Base-by-base conservation (phyloP, 441 rosid genomes). In the Kokia cookei region DNA sequence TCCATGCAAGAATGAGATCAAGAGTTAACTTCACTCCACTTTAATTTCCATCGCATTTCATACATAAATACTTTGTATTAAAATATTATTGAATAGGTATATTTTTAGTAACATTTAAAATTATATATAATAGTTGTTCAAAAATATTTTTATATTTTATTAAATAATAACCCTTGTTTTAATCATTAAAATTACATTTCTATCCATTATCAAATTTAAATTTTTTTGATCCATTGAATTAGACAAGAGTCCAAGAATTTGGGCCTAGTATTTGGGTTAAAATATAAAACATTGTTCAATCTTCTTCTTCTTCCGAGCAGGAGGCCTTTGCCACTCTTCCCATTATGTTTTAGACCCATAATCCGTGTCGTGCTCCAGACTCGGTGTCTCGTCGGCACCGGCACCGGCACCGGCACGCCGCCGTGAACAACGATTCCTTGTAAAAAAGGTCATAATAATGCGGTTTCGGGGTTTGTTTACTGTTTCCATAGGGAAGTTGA, bases 401-500 rank as follows among this genome's bases (percentile, higher is more conserved):
- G 9, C 7, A 60, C 42, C 65, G 11, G 19, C 27, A 14, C 1
- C 19, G 11, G 9, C 7, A 60, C 42, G 22, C 5, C 11, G 65
- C 8, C 17, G 11, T 60, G 32, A 60, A 10, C 22, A 29, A 14
- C 11, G 1, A 60, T 7, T 60, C 62, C 43, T 40, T 60, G 40
- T 60, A 60, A 60, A 17, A 29, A 17, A 29, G 22, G 42, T 43
- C 47, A 29, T 61, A 50, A n/a, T 22, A 19, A 64, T 73, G 70
- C 54, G 15, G 35, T 35, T 51, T 17, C 57, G 29, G 64, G 72
- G 71, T 19, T 74, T 55, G 22, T 24, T 55, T 26, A 26, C 72
- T 54, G 47, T 65, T 74, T 43, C 42, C 55, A 27, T 29, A 3
- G 71, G 72, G 63, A 74, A 54, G 71, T 26, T 74, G 35, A 47